phyloP scores from a whole-genome alignment of 1,284 basidiomycete species.

The Trametes versicolor region DNA sequence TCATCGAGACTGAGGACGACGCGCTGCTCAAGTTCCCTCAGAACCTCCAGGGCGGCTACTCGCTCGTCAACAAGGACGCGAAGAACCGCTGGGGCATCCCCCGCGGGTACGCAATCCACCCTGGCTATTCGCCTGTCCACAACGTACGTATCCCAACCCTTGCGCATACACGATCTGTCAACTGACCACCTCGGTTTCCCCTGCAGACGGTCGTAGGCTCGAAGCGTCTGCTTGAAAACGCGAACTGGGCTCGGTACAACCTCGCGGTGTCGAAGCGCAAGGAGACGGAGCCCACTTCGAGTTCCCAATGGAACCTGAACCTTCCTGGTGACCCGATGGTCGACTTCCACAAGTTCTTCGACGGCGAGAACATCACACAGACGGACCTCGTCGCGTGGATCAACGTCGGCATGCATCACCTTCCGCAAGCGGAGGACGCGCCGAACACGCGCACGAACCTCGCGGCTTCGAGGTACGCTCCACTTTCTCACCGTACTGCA shows the following conservation, averaged over 20 bases:
- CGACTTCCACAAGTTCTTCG: conserved; percentile 72
- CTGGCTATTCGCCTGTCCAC: conserved; percentile 62
- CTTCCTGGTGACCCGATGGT: conserved; percentile 66
- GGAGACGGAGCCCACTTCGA: conserved; percentile 66
- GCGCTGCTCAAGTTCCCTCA: conserved; percentile 59
- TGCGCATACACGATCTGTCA: background rate
- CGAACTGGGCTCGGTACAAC: conserved; percentile 73
- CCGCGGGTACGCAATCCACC: conserved; percentile 65
- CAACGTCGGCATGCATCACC: conserved; percentile 71
- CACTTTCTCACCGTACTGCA: background rate
- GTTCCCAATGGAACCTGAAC: conserved; percentile 70
- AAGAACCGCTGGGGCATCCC: conserved; percentile 66
- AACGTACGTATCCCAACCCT: conserved; percentile 47
- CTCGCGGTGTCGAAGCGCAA: conserved; percentile 66
- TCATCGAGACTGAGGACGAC: conserved; percentile 66
- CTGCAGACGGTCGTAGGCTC: conserved; percentile 65
- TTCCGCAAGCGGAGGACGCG: conserved; percentile 68
- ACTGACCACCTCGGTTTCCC: background rate
- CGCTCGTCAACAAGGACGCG: conserved; percentile 68
- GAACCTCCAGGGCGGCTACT: conserved; percentile 65
- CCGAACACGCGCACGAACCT: conserved; percentile 70
- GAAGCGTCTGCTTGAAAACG: conserved; percentile 65
- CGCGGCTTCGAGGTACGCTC: conserved; percentile 59
- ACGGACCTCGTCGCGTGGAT: conserved; percentile 72
- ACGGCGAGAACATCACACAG: conserved; percentile 68